phyloP scores from a whole-genome alignment of 805 yeast genomes.

The Sugiyamaella mastotermitis region DNA sequence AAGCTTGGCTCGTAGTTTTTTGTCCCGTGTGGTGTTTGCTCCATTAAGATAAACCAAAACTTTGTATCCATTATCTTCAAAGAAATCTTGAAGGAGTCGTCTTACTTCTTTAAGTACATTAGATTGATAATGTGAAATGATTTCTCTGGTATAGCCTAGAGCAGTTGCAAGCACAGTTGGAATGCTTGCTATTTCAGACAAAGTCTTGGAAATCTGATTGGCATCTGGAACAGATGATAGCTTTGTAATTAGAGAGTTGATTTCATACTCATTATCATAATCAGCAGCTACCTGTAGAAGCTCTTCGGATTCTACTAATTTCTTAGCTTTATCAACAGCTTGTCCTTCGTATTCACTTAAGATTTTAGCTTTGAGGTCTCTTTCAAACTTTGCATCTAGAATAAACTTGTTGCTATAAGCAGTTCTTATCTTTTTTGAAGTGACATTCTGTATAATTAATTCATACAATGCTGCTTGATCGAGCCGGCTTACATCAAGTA shows the following conservation, averaged over 20 bases:
- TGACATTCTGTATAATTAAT: no score
- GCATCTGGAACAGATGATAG: not conserved
- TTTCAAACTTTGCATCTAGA: slow-evolving; percentile 4
- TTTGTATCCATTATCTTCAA: slow-evolving; percentile 11
- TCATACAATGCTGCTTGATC: no score
- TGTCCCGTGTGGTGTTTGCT: slow-evolving; percentile 8
- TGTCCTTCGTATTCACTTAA: not conserved
- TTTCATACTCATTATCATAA: not conserved
- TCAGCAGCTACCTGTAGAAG: no score
- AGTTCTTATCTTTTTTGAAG: no score
- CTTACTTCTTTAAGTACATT: slow-evolving; percentile 4
- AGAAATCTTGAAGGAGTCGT: slow-evolving; percentile 8
- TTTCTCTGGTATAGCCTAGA: slow-evolving; percentile 1
- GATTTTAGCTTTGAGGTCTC: not conserved
- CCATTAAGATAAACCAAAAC: slow-evolving; percentile 22
- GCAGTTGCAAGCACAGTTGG: not conserved
- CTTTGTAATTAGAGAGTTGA: not conserved
- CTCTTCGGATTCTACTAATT: no score
- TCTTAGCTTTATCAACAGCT: not conserved
- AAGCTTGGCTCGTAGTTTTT: slow-evolving; percentile 20
- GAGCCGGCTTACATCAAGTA: slow-evolving; percentile 1
- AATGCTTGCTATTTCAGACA: not conserved
- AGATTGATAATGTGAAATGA: slow-evolving; percentile 1
- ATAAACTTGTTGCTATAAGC: not conserved
- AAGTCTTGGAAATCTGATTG: not conserved